A percentile compares a stretch with the other conserved stretches of the same genome.
These are phyloP conservation scores for Fusarium buharicum DNA, from an alignment of 2,329 filamentous ascomycete species.

Conservation along the genomic window DNA sequence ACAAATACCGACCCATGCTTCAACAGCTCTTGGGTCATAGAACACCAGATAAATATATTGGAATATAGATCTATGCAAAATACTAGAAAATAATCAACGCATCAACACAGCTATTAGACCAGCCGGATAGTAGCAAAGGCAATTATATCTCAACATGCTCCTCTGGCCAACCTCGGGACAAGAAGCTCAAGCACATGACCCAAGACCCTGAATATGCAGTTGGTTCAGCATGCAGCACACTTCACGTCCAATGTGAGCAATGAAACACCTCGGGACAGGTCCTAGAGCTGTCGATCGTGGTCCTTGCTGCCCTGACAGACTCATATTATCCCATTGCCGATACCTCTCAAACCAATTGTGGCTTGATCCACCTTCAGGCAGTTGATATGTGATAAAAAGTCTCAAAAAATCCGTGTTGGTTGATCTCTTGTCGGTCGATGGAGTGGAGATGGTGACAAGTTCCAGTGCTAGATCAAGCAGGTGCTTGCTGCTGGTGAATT, in stretches of 20 bases:
- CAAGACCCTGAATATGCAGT: slow-evolving; percentile 43
- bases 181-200: slow-evolving; percentile 14
- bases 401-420: slow-evolving; percentile 34
- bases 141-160: too few species aligned
- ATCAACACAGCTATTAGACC: too few species aligned
- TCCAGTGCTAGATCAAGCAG: slow-evolving; percentile 36
- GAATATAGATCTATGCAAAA: too few species aligned
- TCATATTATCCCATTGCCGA: slow-evolving; percentile 31
- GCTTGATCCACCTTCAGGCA: slow-evolving; percentile 11
- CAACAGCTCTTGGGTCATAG: too few species aligned
- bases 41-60: too few species aligned
- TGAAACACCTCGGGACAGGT: slow-evolving; percentile 30
- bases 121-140: too few species aligned
- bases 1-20: slow-evolving; percentile 20
- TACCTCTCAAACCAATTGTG: slow-evolving; percentile 13
- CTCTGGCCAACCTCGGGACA: slow-evolving; percentile 27
- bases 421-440: slow-evolving; percentile 22
- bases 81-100: too few species aligned
- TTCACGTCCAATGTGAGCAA: slow-evolving; percentile 19
- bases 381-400: slow-evolving; percentile 23
- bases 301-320: slow-evolving; percentile 29
- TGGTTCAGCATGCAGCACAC: slow-evolving; percentile 36
- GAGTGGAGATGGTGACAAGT: slow-evolving; percentile 19
- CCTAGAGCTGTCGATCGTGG: slow-evolving; percentile 33
- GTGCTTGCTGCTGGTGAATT: slow-evolving; percentile 16